Percentiles rank a stretch among this genome's conserved stretches.
phyloP scores from a whole-genome alignment of 2,329 filamentous ascomycete genomes.

The Paraconiothyrium brasiliense region DNA sequence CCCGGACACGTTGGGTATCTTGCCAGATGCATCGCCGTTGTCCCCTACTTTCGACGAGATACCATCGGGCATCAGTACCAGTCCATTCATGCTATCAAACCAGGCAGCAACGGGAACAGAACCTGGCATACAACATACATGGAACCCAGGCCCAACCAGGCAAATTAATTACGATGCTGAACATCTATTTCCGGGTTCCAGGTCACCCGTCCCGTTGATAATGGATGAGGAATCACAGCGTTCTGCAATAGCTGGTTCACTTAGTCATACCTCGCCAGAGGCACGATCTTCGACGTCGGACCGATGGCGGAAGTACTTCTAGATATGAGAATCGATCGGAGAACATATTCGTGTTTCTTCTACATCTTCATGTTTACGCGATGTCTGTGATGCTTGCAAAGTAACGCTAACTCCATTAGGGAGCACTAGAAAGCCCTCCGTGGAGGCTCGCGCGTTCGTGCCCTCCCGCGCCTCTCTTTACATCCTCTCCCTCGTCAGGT shows the following conservation, averaged over 20 bases:
- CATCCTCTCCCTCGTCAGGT: neutral
- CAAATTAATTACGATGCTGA: neutral
- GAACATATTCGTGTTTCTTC: neutral
- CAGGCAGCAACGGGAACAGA: neutral
- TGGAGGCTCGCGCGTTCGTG: neutral
- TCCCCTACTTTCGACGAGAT: neutral
- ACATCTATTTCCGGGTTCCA: neutral
- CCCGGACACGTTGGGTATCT: neutral
- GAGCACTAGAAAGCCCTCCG: neutral
- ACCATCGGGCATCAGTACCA: neutral
- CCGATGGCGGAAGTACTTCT: conserved; percentile 31
- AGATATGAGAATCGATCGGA: neutral
- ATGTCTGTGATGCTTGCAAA: neutral
- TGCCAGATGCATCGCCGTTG: neutral
- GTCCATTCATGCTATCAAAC: neutral
- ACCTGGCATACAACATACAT: neutral
- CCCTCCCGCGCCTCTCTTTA: neutral
- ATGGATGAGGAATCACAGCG: neutral
- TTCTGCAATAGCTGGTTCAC: neutral
- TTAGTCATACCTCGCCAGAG: neutral
- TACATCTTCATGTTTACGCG: neutral
- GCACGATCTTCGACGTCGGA: neutral
- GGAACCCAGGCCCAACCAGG: neutral
- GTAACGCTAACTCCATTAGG: neutral
- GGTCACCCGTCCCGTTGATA: neutral